Base-by-base conservation (phyloP, 2,329 filamentous ascomycete genomes). In the Neofusicoccum parvum region DNA sequence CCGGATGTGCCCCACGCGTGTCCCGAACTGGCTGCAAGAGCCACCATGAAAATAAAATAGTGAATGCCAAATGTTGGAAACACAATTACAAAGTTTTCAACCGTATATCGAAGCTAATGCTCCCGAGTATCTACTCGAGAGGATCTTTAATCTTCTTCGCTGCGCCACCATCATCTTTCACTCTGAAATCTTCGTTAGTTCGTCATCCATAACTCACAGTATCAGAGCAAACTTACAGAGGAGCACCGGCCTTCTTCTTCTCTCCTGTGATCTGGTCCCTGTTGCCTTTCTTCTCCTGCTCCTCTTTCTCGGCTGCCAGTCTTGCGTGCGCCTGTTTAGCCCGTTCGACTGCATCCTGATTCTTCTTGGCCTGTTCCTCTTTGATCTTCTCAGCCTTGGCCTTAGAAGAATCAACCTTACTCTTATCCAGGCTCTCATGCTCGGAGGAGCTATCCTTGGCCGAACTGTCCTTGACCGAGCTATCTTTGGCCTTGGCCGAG, bases 81-180 rank as follows among this genome's bases (percentile, higher is more conserved):
- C 41, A 59, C 41, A 49, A 60, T 48, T 60, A 60, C 56, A 60
- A 60, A 48, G 23, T n/a, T 48, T 20, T 48, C 27, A 48, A 49
- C 32, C 39, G 56, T 60, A 60, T 60, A 60, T 60, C 12, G 43
- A 50, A 59, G 54, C 54, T 59, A 46, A 27, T 37, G n/a, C 37
- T 32, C n/a, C 43, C 10, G 32, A 48, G 34, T 2, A 11, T 65
- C 34, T 54, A 65, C 41, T 59, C 63, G 51, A 65, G 63, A 15
- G 63, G 63, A 41, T 65, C 63, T 65, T 65, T 65, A 11, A 65
- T 49, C 63, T 64, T 36, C 63, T 64, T 64, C n/a, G 39, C 62
- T n/a, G 46, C 32, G 17, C 48, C 54, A 9, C 39, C 39, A 23
- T 7, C 39, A 1, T 48, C 20, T 46, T 65, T 60, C 37, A 58